phyloP scores from a whole-genome alignment of 805 yeast species.

The Candida ipomoeae region DNA sequence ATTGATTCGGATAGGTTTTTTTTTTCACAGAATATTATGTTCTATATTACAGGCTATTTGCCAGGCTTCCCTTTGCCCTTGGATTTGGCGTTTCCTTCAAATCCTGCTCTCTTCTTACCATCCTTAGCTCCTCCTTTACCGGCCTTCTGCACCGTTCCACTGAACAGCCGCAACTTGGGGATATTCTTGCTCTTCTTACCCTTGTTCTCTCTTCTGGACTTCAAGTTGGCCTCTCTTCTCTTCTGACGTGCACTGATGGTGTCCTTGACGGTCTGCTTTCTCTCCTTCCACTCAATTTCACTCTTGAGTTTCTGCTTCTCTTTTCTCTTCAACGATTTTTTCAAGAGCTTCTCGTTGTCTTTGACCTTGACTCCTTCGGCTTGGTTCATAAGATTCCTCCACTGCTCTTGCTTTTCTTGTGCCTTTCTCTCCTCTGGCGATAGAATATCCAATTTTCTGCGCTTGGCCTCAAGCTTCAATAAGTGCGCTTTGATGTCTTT shows the following conservation, averaged over 20 bases:
- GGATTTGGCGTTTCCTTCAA: conserved; percentile 67
- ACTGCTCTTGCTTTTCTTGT: conserved; percentile 66
- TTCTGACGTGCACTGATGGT: conserved; percentile 71
- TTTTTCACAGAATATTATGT: background rate
- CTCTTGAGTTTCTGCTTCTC: conserved; percentile 81
- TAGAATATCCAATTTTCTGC: conserved; percentile 54
- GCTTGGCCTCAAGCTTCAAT: conserved; percentile 67
- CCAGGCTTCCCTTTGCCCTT: conserved; percentile 27
- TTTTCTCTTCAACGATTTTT: conserved; percentile 79
- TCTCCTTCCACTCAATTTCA: conserved; percentile 87
- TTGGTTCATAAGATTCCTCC: conserved; percentile 80
- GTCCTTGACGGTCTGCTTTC: conserved; percentile 75
- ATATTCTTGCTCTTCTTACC: conserved; percentile 75
- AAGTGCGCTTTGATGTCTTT: conserved; percentile 84
- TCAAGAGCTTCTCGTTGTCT: conserved; percentile 85
- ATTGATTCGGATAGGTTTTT: too few relatives aligned
- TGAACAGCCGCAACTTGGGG: conserved; percentile 63
- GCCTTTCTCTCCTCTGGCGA: conserved; percentile 59
- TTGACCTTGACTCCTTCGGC: conserved; percentile 86
- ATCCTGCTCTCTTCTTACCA: conserved; percentile 70
- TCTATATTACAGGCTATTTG: conserved; percentile 16
- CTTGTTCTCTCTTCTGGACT: conserved; percentile 79
- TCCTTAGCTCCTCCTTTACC: conserved; percentile 26
- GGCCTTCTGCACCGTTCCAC: conserved; percentile 46
- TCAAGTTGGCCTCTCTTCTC: conserved; percentile 88